Evolutionary conservation across 805 yeast genomes (phyloP).

Genomic region (Wickerhamiella qilinensis): DNA sequence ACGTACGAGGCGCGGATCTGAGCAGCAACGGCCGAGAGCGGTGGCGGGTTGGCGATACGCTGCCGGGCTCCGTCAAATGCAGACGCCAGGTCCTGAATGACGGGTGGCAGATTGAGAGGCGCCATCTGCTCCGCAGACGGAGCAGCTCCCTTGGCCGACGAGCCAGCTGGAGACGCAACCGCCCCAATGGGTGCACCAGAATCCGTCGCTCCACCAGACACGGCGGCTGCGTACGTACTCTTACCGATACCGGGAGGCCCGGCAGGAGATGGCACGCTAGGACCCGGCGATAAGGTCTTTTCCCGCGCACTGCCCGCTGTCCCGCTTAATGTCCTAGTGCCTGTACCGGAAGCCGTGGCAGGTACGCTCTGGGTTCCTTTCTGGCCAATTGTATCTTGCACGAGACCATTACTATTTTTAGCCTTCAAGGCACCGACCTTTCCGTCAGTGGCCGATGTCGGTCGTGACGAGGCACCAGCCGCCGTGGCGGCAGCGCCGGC

Average conservation of each 20-base stretch:
- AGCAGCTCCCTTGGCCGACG: background rate
- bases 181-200: conserved; percentile 7
- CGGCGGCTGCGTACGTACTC: no score
- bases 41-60: conserved; percentile 32
- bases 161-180: background rate
- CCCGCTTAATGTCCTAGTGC: no score
- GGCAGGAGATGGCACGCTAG: conserved; percentile 7
- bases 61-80: conserved; percentile 27
- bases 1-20: conserved; percentile 62
- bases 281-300: no score
- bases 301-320: no score
- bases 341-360: conserved; percentile 10
- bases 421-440: conserved; percentile 18
- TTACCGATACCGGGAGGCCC: no score
- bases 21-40: conserved; percentile 36
- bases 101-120: conserved; percentile 29
- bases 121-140: background rate
- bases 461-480: conserved; percentile 7
- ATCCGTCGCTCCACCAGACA: no score
- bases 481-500: background rate
- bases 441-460: conserved; percentile 3
- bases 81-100: conserved; percentile 24
- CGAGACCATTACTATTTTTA: conserved; percentile 7
- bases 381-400: conserved; percentile 13
- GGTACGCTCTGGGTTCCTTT: conserved; percentile 13